A percentile compares a stretch with the other conserved stretches of the same genome.
These are phyloP conservation scores for Globisporangium abappressorium DNA, from an alignment of 352 stramenopile genomes.

Conservation along the genomic window DNA sequence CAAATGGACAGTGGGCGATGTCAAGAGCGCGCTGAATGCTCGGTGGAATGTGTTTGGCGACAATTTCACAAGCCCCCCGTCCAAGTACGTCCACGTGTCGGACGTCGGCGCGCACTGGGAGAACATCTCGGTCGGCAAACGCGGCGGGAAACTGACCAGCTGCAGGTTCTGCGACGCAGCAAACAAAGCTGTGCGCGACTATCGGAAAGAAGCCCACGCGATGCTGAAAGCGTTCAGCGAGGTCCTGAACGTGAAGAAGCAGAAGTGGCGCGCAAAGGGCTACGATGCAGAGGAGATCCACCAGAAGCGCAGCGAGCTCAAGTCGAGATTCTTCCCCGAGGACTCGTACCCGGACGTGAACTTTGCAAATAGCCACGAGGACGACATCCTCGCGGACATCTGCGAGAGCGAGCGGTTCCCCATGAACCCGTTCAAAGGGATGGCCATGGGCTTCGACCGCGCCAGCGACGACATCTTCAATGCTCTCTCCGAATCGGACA, in stretches of 20 bases:
- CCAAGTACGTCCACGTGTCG: slow-evolving; percentile 41
- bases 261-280: slow-evolving; percentile 34
- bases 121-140: slow-evolving; percentile 24
- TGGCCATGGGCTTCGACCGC: slow-evolving; percentile 30
- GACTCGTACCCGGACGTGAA: slow-evolving; percentile 50
- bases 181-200: slow-evolving; percentile 32
- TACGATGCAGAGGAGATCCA: slow-evolving; percentile 51
- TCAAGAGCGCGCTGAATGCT: slow-evolving; percentile 22
- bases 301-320: slow-evolving; percentile 43
- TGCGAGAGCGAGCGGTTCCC: slow-evolving; percentile 50
- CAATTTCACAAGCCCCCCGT: slow-evolving; percentile 26
- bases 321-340: slow-evolving; percentile 43
- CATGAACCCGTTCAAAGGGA: slow-evolving; percentile 39
- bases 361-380: slow-evolving; percentile 37
- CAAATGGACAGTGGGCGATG: slow-evolving; percentile 30
- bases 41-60: slow-evolving; percentile 32
- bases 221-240: slow-evolving; percentile 41
- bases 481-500: slow-evolving; percentile 35
- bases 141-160: slow-evolving; percentile 17
- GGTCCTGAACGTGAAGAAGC: slow-evolving; percentile 30
- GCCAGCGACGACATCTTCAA: slow-evolving; percentile 56
- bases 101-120: slow-evolving; percentile 57
- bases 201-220: slow-evolving; percentile 34
- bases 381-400: slow-evolving; percentile 53
- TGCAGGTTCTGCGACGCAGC: slow-evolving; percentile 39